Conservation (phyloP, 495 filamentous ascomycete species). For the Haplographium delicatum region DNA sequence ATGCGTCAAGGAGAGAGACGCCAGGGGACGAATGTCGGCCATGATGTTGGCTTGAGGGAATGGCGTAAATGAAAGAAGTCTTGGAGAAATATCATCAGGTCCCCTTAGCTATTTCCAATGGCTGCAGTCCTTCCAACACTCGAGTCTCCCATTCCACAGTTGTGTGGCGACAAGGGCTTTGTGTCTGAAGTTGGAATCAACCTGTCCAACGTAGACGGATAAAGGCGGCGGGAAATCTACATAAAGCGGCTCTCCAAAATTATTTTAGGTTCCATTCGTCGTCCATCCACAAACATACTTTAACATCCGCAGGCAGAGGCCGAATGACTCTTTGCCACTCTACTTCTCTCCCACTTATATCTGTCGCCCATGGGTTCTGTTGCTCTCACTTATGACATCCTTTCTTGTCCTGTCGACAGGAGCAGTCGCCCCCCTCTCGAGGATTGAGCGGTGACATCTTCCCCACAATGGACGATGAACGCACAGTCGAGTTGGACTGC, state of each 20-base stretch:
- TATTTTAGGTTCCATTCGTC: background rate
- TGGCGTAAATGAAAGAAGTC: too few species aligned
- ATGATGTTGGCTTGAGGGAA: slow-evolving; percentile 30
- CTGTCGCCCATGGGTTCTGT: background rate
- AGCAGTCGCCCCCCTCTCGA: slow-evolving; percentile 19
- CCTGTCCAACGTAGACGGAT: too few species aligned
- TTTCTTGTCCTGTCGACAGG: slow-evolving; percentile 2
- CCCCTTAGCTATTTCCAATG: background rate
- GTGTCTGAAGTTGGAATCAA: background rate
- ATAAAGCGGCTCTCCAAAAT: slow-evolving; percentile 23
- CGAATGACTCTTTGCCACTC: slow-evolving; percentile 11
- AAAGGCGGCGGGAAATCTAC: background rate
- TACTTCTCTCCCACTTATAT: background rate
- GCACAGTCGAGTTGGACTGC: slow-evolving; percentile 74
- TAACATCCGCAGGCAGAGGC: background rate
- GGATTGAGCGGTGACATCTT: slow-evolving; percentile 23
- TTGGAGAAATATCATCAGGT: background rate
- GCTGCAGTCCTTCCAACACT: background rate
- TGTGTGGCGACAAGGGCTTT: background rate
- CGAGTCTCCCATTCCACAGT: background rate
- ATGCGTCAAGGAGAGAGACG: slow-evolving; percentile 89
- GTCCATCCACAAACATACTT: slow-evolving; percentile 1
- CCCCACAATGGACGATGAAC: slow-evolving; percentile 32
- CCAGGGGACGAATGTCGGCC: slow-evolving; percentile 63
- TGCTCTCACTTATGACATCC: slow-evolving; percentile 12